Evolutionary conservation across 2,329 filamentous ascomycete genomes (phyloP).

Genomic region (Penicillium sp.): DNA sequence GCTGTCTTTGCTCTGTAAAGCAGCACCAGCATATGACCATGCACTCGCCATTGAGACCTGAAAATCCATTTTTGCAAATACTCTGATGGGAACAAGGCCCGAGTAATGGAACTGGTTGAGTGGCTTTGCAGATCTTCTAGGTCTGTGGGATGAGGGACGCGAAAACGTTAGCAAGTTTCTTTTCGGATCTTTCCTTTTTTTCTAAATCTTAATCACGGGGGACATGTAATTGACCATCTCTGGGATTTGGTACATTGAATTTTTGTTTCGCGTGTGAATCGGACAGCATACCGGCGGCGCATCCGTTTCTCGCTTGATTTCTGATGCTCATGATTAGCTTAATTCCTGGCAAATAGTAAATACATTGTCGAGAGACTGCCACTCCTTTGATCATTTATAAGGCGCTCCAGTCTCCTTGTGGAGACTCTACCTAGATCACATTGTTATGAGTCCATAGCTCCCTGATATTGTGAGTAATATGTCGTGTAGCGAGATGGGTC

Average conservation of each 20-base stretch:
- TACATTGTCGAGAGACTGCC: conserved; percentile 2
- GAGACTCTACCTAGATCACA: neutral
- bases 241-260: conserved; percentile 4
- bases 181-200: conserved; percentile 6
- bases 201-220: conserved; percentile 9
- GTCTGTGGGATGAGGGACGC: conserved; percentile 17
- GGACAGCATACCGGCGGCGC: conserved; percentile 14
- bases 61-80: neutral
- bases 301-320: conserved; percentile 7
- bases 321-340: conserved; percentile 10
- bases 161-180: conserved; percentile 19
- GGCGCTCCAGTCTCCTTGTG: neutral
- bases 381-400: neutral
- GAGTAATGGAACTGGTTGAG: neutral
- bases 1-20: conserved; percentile 43
- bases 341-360: conserved; percentile 11
- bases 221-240: conserved; percentile 14
- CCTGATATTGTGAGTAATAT: neutral
- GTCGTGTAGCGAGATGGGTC: neutral
- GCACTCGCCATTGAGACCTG: neutral
- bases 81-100: neutral
- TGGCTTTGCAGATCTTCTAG: neutral
- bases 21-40: neutral
- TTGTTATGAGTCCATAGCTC: neutral
- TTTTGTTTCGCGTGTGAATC: conserved; percentile 8